Base-by-base conservation (phyloP, 352 stramenopile genomes). In the Phytopythium aichiense region DNA sequence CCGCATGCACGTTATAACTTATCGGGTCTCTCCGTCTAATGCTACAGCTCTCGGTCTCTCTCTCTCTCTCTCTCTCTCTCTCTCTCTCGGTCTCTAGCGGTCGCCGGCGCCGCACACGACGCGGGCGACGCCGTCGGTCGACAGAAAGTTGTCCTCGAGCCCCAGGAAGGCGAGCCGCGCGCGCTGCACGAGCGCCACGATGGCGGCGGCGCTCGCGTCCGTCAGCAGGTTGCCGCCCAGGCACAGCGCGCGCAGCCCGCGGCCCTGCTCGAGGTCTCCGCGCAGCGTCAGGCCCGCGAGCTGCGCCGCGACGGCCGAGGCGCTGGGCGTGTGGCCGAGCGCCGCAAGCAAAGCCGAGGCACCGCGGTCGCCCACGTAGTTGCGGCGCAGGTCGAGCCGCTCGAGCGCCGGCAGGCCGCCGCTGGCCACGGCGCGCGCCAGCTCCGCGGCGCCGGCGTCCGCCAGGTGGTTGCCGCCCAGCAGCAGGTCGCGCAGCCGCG, bases 131-230 rank as follows among this genome's bases (percentile, higher is more conserved):
- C 82, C 80, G 33, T 77, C 58, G 13, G 71, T 67, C 30, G 81
- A 89, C 52, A 94, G 63, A 58, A 91, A 93, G 58, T 94, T 94
- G 67, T 92, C 82, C 54, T 94, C 84, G 12, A 94, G 74, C 0
- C 84, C 84, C 30, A 94, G 71, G 50, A 93, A 93, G 5, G 75
- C 72, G 55, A 93, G 60, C 12, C 69, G 68, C 16, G 80, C 75
- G 52, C 77, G 65, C 5, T 62, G 56, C 12, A 91, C 48, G 55
- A 91, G 54, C 12, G 53, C 65, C 23, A 79, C 74, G 31, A 91
- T 56, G 20, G 82, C 67, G 7, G 58, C 40, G 22, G 89, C 84
- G 52, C 80, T 87, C 62, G 88, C 90, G 69, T 93, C 82, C 12
- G 84, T 91, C 66, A 93, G 79, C 55, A 93, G 69, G 69, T 93